These are phyloP conservation scores for Chlamydomonas reinhardtii DNA, from an alignment of 163 green algal species.

Conservation along the genomic window DNA sequence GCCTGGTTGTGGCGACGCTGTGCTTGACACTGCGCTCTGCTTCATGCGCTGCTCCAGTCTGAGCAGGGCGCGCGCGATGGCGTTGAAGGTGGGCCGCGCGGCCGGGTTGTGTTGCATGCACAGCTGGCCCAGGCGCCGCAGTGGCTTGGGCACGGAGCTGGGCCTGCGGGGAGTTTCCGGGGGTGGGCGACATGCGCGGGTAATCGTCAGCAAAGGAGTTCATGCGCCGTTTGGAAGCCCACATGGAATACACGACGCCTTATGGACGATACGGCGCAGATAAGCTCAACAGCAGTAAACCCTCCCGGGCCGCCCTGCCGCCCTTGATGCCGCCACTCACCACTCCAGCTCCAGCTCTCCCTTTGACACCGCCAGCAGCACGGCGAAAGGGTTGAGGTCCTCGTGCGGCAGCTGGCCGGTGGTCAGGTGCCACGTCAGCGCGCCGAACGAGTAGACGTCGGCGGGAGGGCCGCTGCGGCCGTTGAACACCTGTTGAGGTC, in stretches of 20 bases:
- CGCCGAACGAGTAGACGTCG: conserved; percentile 47
- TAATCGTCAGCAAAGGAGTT: too few relatives aligned
- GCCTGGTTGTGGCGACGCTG: too few relatives aligned
- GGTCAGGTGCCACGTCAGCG: conserved; percentile 24
- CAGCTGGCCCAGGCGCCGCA: conserved; percentile 36
- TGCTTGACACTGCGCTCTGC: too few relatives aligned
- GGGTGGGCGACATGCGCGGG: too few relatives aligned
- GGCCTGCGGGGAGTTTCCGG: neutral
- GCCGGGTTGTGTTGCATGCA: conserved; percentile 37
- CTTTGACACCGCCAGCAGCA: conserved; percentile 35
- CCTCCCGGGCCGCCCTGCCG: too few relatives aligned
- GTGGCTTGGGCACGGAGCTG: conserved; percentile 4
- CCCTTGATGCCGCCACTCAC: too few relatives aligned
- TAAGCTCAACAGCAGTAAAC: too few relatives aligned
- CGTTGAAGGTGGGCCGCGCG: conserved; percentile 1
- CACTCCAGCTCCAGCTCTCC: conserved; percentile 40
- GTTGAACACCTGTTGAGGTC: conserved; percentile 24
- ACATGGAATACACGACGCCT: too few relatives aligned
- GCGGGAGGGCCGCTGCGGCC: conserved; percentile 5
- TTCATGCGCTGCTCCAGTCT: conserved; percentile 1
- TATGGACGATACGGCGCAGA: too few relatives aligned
- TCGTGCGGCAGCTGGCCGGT: conserved; percentile 38
- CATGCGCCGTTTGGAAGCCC: too few relatives aligned
- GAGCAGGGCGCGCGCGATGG: conserved; percentile 21
- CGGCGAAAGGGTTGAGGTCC: conserved; percentile 49